A percentile compares a stretch with the other conserved stretches of the same genome.
phyloP scores from a whole-genome alignment of 345 rosid species.

The Lepidium aucheri region DNA sequence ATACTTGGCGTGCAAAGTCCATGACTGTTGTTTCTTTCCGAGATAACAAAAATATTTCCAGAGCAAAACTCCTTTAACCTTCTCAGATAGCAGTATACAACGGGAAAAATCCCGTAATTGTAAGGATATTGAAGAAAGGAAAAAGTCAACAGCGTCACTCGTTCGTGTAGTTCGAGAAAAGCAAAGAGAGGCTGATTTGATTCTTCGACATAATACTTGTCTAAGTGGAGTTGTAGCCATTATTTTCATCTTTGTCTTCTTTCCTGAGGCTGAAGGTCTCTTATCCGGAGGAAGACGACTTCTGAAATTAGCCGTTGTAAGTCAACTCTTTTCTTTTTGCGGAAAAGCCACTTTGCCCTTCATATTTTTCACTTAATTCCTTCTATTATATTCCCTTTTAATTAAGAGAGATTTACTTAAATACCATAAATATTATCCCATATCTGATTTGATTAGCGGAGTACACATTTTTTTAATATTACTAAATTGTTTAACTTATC shows the following conservation, averaged over 20 bases:
- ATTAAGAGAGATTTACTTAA: too few relatives aligned
- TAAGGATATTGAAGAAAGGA: neutral
- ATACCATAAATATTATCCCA: too few relatives aligned
- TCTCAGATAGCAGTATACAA: neutral
- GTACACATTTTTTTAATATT: too few relatives aligned
- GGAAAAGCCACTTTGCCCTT: neutral
- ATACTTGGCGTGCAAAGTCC: slow-evolving; percentile 3
- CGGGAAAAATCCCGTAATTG: neutral
- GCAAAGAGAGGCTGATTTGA: neutral
- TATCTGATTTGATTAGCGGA: too few relatives aligned
- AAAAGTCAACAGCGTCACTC: slow-evolving; percentile 12
- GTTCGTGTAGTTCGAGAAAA: slow-evolving; percentile 7
- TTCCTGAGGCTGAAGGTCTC: neutral
- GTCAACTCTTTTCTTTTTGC: neutral
- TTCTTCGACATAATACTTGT: neutral
- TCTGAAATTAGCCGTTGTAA: neutral
- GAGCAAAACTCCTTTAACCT: too few relatives aligned
- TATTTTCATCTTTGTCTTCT: neutral
- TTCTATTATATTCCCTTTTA: neutral
- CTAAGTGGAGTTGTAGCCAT: slow-evolving; percentile 10
- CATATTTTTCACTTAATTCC: neutral
- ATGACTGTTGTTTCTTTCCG: neutral
- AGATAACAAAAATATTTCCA: too few relatives aligned
- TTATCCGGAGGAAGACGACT: neutral
- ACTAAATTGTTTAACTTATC: too few relatives aligned